phyloP scores from a whole-genome alignment of 2,329 filamentous ascomycete genomes.

The Colletotrichum liriopes region DNA sequence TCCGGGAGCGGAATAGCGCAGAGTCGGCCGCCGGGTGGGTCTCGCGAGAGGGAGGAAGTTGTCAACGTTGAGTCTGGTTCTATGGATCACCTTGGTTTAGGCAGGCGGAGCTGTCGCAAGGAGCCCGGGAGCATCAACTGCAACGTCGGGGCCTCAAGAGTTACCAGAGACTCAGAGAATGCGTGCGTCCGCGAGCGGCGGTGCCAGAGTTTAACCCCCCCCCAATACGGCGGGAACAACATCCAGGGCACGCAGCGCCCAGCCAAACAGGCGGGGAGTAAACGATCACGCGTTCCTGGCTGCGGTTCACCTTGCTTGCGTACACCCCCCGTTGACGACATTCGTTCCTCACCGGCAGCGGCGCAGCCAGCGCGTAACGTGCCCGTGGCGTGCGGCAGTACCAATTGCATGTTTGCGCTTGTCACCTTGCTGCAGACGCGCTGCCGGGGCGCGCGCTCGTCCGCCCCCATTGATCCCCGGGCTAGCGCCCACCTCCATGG shows the following conservation, averaged over 20 bases:
- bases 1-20: constrained; percentile 25
- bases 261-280: too few species aligned
- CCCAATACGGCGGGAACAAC: not conserved
- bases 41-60: not conserved
- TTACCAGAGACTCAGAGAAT: too few species aligned
- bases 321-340: not conserved
- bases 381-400: not conserved
- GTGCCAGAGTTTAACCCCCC: not conserved
- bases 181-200: not conserved
- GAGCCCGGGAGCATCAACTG: not conserved
- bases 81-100: not conserved
- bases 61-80: not conserved
- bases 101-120: not conserved
- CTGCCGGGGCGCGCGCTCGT: not conserved
- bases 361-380: not conserved
- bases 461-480: not conserved
- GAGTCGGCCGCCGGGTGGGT: constrained; percentile 26
- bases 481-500: constrained; percentile 5
- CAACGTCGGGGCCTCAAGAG: not conserved
- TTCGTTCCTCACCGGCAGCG: constrained; percentile 2
- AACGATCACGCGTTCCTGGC: not conserved
- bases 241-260: not conserved
- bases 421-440: not conserved
- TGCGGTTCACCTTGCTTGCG: not conserved
- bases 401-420: not conserved